Evolutionary conservation across 495 filamentous ascomycete species (phyloP), one percentile per base, ranked within the genome.

Genomic region (Neurospora sp.): DNA sequence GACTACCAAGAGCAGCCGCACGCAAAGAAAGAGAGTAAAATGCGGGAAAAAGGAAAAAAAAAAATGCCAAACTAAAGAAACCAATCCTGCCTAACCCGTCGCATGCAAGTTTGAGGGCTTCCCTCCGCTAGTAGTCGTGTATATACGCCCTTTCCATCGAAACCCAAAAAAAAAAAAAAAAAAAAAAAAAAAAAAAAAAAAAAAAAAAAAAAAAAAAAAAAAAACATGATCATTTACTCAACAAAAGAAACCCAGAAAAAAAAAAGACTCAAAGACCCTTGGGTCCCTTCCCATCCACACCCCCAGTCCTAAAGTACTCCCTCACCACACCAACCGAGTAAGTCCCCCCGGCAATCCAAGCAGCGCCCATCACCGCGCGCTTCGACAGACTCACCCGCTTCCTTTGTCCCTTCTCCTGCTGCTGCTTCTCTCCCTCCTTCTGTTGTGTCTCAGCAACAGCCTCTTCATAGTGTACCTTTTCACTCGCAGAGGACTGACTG

Each of bases 321-420:
- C 82, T 81, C 16, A 90, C 85, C n/a, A 91, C 90, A 4, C 90
- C 91, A 48, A 93, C 76, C 4, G 88, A 87, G 81, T 93, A 94
- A 37, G 87, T 89, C 27, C 87, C 83, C 20, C 84, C 90, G 5
- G 86, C 92, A 0, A 89, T 86, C 77, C 86, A 88, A 0, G 79
- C 82, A 4, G 89, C 89, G 10, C 87, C 86, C n/a, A 90, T 73
- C 0, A 89, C 65, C 70, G 90, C 80, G 35, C 86, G 81, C 79
- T 84, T 88, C 3, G 84, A 74, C 16, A 82, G 48, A 41, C 79
- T 81, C 65, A 75, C 84, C 72, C 79, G 78, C 68, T 78, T 80
- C 39, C 70, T 77, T 10, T 79, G 80, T 20, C 79, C 74, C 5
- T 82, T 72, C 39, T 76, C 77, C 4, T 40, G 81, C 53, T 76